A percentile compares a stretch with the other conserved stretches of the same genome.
These are phyloP conservation scores for Pycnococcus provasolii DNA, from an alignment of 139 green algal genomes.

Conservation along the genomic window DNA sequence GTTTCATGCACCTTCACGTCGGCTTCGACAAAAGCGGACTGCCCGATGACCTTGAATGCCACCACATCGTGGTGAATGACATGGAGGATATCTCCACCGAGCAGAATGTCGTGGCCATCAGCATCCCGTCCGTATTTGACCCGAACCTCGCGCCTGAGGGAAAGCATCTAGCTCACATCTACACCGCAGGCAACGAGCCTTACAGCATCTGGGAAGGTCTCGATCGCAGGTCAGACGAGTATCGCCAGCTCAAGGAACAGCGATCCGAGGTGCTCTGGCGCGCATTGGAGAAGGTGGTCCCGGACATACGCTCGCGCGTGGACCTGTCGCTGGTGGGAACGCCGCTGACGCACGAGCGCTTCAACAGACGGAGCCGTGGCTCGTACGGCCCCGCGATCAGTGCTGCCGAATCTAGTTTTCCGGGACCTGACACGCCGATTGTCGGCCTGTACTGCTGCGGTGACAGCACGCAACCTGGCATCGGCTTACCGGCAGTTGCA, in stretches of 20 bases:
- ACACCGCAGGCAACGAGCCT: conserved; percentile 67
- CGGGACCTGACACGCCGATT: conserved; percentile 44
- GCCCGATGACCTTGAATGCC: conserved; percentile 52
- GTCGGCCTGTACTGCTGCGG: conserved; percentile 44
- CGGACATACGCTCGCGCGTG: conserved; percentile 50
- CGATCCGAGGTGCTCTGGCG: conserved; percentile 21
- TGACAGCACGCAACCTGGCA: conserved; percentile 71
- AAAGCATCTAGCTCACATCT: conserved; percentile 41
- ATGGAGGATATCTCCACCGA: conserved; percentile 34
- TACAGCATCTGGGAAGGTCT: conserved; percentile 61
- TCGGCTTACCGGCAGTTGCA: conserved; percentile 75
- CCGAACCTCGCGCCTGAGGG: conserved; percentile 48
- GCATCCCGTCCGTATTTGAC: conserved; percentile 63
- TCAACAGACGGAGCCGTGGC: conserved; percentile 24
- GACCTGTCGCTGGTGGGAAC: conserved; percentile 61
- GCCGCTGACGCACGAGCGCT: conserved; percentile 41
- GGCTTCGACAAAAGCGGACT: conserved; percentile 67
- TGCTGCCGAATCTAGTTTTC: conserved; percentile 21
- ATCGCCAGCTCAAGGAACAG: conserved; percentile 57
- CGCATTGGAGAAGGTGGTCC: conserved; percentile 62
- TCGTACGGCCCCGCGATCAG: conserved; percentile 54
- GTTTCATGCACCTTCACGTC: conserved; percentile 81
- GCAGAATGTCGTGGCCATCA: conserved; percentile 49
- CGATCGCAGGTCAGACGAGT: conserved; percentile 40
- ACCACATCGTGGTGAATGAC: conserved; percentile 72